Base-by-base conservation (phyloP, 441 rosid genomes). In the Populus tomentosa region DNA sequence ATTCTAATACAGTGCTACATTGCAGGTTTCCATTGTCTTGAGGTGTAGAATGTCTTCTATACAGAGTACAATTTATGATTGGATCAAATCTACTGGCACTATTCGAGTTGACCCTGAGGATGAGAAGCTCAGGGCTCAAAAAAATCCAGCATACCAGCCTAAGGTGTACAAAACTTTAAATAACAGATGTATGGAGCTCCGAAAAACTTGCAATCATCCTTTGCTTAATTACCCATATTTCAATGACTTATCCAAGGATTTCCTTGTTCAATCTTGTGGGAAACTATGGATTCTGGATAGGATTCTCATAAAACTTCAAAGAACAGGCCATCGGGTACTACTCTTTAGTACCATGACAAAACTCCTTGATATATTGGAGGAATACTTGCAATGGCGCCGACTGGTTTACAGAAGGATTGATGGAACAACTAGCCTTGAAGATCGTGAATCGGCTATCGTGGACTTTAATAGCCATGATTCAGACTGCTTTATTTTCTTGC, bases 341-440 rank as follows among this genome's bases (percentile, higher is more conserved):
- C 99, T 97, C 67, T 97, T 97, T 82, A 97, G 99, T 87, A 97
- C 98, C 82, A 97, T 97, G 99, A 97, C 99, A 26, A 97, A 92
- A 84, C 97, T 97, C 75, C 97, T 97, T 67, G 99, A 97, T 86
- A 97, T 97, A 85, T 66, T 97, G 87, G 99, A 97, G 88, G 99
- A 97, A 82, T 97, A 94, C 80, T 81, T 97, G 94, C 98, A 89
- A 70, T 97, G 99, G 99, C 85, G 95, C 84, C 82, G 91, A 63
- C 94, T 97, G 84, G 72, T 94, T 42, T 97, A 94, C 86, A 85
- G 99, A 83, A 88, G 98, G 84, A 97, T 97, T 79, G 99, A 97
- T 89, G 99, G 98, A 85, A 93, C 98, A 59, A 97, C 99, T 76
- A 97, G 98, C 89, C 85, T 97, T 80, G 99, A 97, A 90, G 98